Percentiles rank a stretch among this genome's conserved stretches.
phyloP scores from a whole-genome alignment of 192 early-diverging fungal genomes.

The Pecoramyces ruminantium region DNA sequence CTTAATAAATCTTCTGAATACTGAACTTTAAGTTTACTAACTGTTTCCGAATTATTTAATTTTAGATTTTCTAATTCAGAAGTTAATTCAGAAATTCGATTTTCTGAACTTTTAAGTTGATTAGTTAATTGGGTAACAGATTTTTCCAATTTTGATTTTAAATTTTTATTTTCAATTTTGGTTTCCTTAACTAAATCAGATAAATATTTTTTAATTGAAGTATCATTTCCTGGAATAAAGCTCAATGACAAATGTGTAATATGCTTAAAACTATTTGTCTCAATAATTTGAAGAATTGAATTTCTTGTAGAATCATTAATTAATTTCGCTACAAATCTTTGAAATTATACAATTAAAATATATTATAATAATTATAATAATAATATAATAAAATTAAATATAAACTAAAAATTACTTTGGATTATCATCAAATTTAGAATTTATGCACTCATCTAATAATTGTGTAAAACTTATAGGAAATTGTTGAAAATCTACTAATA shows the following conservation, averaged over 20 bases:
- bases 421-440: conserved; percentile 1
- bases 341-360: neutral
- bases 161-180: neutral
- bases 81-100: neutral
- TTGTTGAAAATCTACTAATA: conserved; percentile 30
- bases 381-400: too few relatives aligned
- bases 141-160: neutral
- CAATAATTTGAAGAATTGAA: neutral
- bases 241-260: neutral
- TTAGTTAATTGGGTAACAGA: neutral
- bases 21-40: neutral
- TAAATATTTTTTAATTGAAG: neutral
- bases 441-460: conserved; percentile 18
- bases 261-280: neutral
- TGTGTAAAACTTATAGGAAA: conserved; percentile 30
- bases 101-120: neutral
- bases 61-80: neutral
- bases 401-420: conserved; percentile 15
- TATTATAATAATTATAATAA: neutral
- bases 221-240: neutral
- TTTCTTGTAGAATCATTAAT: neutral
- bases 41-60: neutral
- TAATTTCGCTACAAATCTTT: neutral
- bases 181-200: neutral
- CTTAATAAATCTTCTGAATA: neutral